Percentiles rank a stretch among this genome's conserved stretches.
Evolutionary conservation across 2,329 filamentous ascomycete species (phyloP).

Genomic region (Coniochaeta prunicola): DNA sequence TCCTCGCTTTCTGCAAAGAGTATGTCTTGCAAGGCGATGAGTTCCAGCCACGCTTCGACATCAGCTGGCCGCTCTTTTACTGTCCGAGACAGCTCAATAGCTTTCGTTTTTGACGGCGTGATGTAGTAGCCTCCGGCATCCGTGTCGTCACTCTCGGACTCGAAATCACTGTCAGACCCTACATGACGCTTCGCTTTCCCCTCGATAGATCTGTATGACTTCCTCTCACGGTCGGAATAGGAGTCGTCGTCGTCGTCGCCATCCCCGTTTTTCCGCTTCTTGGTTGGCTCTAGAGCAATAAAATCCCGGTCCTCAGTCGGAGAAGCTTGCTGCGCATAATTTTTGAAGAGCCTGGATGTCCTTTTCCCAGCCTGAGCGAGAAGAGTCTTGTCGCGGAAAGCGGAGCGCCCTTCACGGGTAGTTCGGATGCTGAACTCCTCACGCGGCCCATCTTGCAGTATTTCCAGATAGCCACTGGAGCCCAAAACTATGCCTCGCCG

Average conservation of each 20-base stretch:
- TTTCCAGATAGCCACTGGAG: conserved; percentile 47
- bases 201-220: conserved; percentile 59
- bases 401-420: conserved; percentile 32
- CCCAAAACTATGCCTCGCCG: conserved; percentile 69
- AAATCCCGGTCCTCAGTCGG: conserved; percentile 33
- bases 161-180: conserved; percentile 39
- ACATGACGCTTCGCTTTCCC: conserved; percentile 49
- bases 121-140: conserved; percentile 5
- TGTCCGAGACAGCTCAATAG: conserved; percentile 53
- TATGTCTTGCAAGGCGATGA: conserved; percentile 72
- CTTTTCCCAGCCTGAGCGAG: conserved; percentile 33
- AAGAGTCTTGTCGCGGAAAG: conserved; percentile 39
- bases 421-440: conserved; percentile 46
- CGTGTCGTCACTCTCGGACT: conserved; percentile 37
- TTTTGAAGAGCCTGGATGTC: conserved; percentile 30
- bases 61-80: conserved; percentile 62
- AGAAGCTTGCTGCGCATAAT: conserved; percentile 22
- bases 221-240: conserved; percentile 38
- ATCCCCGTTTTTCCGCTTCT: conserved; percentile 33
- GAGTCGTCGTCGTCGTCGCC: conserved; percentile 16
- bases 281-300: conserved; percentile 34
- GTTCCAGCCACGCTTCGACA: conserved; percentile 64
- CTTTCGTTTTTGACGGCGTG: conserved; percentile 40
- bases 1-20: conserved; percentile 47
- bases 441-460: conserved; percentile 57